Evolutionary conservation across 768 basidiomycete species (phyloP).

Genomic region (Mycena amicta): DNA sequence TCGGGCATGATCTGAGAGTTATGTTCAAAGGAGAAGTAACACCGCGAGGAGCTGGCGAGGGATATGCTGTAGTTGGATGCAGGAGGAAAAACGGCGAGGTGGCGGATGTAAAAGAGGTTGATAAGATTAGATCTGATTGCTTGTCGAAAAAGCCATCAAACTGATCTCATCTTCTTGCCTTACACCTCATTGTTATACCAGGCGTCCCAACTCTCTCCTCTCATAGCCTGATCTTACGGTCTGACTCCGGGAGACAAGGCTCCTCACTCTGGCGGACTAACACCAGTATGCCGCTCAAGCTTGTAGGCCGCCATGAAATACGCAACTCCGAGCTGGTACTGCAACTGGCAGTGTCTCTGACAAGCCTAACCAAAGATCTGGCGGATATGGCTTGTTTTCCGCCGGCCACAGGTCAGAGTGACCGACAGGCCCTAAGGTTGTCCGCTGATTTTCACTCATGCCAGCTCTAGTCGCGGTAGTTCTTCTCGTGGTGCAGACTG

Average conservation of each 20-base stretch:
- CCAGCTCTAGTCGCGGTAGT: conserved; percentile 42
- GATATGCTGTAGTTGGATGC: background rate
- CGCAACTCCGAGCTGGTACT: conserved; percentile 1
- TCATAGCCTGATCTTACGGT: too few relatives aligned
- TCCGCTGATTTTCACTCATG: too few relatives aligned
- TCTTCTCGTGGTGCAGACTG: conserved; percentile 46
- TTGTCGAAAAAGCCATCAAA: too few relatives aligned
- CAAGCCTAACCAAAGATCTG: conserved; percentile 21
- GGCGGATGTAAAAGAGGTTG: background rate
- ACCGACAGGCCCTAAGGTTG: too few relatives aligned
- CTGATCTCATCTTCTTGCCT: too few relatives aligned
- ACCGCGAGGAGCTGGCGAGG: background rate
- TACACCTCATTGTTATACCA: too few relatives aligned
- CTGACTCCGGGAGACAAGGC: too few relatives aligned
- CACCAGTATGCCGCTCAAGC: conserved; percentile 12
- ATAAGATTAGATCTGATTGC: background rate
- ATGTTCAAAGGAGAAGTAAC: background rate
- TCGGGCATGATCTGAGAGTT: background rate
- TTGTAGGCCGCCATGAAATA: conserved; percentile 1
- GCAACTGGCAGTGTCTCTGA: conserved; percentile 11
- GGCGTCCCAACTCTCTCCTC: too few relatives aligned
- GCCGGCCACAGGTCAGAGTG: too few relatives aligned
- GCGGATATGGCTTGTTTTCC: conserved; percentile 37
- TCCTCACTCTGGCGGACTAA: too few relatives aligned
- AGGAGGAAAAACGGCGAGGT: background rate